Conservation (phyloP, 2,329 filamentous ascomycete genomes). For the Fusarium sp. region DNA sequence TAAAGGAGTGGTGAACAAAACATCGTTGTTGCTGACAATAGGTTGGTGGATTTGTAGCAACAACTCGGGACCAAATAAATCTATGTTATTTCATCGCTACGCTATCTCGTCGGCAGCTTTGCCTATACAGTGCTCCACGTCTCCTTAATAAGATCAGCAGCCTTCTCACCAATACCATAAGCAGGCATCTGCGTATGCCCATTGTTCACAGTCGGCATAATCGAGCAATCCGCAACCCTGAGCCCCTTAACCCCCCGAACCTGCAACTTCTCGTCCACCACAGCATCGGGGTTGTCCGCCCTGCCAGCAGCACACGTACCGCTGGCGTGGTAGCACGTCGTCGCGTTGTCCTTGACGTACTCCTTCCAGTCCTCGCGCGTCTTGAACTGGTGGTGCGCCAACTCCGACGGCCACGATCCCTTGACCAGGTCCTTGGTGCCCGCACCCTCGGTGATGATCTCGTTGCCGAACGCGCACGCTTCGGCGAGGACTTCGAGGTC, state of each 20-base stretch:
- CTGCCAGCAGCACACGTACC: slow-evolving; percentile 54
- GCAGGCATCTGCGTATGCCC: slow-evolving; percentile 68
- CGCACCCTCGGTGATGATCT: slow-evolving; percentile 69
- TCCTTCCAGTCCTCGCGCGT: slow-evolving; percentile 67
- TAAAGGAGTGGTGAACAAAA: too few species aligned
- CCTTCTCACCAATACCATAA: slow-evolving; percentile 69
- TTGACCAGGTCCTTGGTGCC: slow-evolving; percentile 71
- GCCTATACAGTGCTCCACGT: slow-evolving; percentile 23
- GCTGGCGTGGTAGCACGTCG: slow-evolving; percentile 61
- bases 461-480: slow-evolving; percentile 70
- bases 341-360: slow-evolving; percentile 70
- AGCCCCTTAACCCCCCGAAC: slow-evolving; percentile 66
- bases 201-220: slow-evolving; percentile 65
- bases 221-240: slow-evolving; percentile 66
- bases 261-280: slow-evolving; percentile 66
- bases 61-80: slow-evolving; percentile 4
- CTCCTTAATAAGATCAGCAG: slow-evolving; percentile 63
- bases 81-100: not conserved
- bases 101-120: slow-evolving; percentile 1
- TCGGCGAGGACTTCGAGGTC: slow-evolving; percentile 71
- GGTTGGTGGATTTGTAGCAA: not conserved
- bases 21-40: too few species aligned
- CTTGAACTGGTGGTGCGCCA: slow-evolving; percentile 65
- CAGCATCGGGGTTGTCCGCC: slow-evolving; percentile 63
- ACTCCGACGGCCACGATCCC: slow-evolving; percentile 68